Evolutionary conservation across 2,329 filamentous ascomycete genomes (phyloP).

Genomic region (Didymella keratinophila): DNA sequence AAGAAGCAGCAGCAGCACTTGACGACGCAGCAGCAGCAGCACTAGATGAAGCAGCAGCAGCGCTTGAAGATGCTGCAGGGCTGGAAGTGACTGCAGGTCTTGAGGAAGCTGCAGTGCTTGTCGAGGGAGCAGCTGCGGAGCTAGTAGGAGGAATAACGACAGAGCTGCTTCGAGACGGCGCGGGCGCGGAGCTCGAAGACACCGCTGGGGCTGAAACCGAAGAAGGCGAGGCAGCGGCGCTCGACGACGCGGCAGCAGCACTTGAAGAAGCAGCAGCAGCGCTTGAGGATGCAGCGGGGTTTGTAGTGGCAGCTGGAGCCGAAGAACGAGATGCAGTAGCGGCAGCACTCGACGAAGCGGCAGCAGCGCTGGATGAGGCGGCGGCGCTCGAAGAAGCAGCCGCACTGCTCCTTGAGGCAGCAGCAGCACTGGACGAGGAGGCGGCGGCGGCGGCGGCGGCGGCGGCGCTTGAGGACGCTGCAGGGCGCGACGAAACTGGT

Average conservation of each 20-base stretch:
- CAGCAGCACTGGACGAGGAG: constrained; percentile 7
- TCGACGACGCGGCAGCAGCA: background rate
- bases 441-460: constrained; percentile 1
- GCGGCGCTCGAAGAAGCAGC: background rate
- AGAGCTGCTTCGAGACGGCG: background rate
- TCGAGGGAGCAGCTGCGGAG: no score
- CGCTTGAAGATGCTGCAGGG: no score
- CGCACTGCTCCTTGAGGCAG: background rate
- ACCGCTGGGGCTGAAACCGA: background rate
- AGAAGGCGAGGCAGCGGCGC: background rate
- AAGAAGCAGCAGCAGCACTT: background rate
- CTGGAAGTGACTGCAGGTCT: background rate
- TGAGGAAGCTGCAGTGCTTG: constrained; percentile 8
- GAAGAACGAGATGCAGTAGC: background rate
- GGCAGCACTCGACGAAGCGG: background rate
- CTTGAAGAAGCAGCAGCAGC: background rate
- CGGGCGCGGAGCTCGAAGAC: background rate
- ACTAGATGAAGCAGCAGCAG: background rate
- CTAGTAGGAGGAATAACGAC: background rate
- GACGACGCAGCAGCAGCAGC: background rate
- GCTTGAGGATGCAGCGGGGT: no score
- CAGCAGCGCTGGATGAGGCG: no score
- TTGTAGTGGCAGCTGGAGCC: background rate
- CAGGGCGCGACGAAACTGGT: constrained; percentile 4
- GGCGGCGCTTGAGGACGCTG: background rate